These are phyloP conservation scores for Isatis lusitanica DNA, from an alignment of 441 rosid species.

Conservation along the genomic window DNA sequence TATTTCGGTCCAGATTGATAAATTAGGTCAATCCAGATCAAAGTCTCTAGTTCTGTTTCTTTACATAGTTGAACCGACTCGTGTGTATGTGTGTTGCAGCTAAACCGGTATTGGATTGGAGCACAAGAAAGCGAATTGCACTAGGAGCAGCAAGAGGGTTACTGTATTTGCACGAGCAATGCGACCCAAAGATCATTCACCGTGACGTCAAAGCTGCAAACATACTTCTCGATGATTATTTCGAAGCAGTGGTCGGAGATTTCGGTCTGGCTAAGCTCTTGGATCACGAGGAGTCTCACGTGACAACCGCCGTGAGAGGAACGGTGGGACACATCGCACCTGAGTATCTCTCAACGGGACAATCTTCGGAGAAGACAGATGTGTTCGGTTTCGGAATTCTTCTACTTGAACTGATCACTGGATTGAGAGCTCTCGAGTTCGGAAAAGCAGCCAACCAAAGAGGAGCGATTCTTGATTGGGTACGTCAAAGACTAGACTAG, in stretches of 20 bases:
- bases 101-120: constrained; percentile 83
- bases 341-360: constrained; percentile 89
- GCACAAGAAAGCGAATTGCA: constrained; percentile 80
- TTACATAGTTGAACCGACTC: not conserved
- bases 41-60: not conserved
- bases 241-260: constrained; percentile 88
- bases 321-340: constrained; percentile 95
- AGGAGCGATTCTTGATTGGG: constrained; percentile 92
- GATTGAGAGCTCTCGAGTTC: constrained; percentile 78
- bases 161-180: constrained; percentile 74
- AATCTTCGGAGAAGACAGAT: constrained; percentile 94
- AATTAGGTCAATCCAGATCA: not conserved
- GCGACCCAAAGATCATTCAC: constrained; percentile 87
- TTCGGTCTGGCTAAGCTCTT: constrained; percentile 89
- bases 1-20: no score
- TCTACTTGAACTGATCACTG: constrained; percentile 74
- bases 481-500: constrained; percentile 16
- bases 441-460: constrained; percentile 79
- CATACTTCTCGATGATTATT: constrained; percentile 81
- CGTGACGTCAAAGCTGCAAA: constrained; percentile 95
- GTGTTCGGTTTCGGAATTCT: constrained; percentile 95
- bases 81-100: constrained; percentile 43
- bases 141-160: constrained; percentile 89
- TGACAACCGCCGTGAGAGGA: constrained; percentile 92
- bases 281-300: constrained; percentile 84